phyloP scores from a whole-genome alignment of 148 eudicot species.

The Rhododendron molle region DNA sequence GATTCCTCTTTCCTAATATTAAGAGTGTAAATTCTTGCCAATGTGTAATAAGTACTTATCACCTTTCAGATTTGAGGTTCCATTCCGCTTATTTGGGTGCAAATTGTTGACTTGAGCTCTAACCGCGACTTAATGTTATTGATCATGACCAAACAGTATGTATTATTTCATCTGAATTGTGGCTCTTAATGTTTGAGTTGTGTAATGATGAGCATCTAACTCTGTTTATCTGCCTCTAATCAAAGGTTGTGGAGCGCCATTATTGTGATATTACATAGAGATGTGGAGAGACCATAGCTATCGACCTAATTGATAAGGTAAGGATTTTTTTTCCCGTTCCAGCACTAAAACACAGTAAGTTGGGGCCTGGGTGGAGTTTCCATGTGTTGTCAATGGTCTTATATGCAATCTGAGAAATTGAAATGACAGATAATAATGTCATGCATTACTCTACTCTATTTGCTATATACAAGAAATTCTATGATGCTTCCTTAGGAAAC shows the following conservation, averaged over 20 bases:
- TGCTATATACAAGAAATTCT: neutral
- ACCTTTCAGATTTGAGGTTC: conserved; percentile 86
- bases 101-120: conserved; percentile 96
- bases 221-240: conserved; percentile 31
- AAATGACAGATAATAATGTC: neutral
- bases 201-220: conserved; percentile 3
- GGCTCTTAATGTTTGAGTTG: conserved; percentile 9
- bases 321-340: conserved; percentile 6
- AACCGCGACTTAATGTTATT: conserved; percentile 76
- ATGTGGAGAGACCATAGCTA: conserved; percentile 73
- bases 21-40: neutral
- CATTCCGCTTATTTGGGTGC: conserved; percentile 95
- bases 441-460: neutral
- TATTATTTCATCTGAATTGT: conserved; percentile 11
- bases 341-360: neutral
- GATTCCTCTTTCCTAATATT: neutral
- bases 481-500: neutral
- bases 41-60: neutral
- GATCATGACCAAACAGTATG: conserved; percentile 42
- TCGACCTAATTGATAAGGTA: conserved; percentile 89
- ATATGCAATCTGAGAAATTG: neutral
- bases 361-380: neutral
- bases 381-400: neutral
- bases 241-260: conserved; percentile 81
- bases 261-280: conserved; percentile 75